phyloP scores from a whole-genome alignment of 176 grass and related monocot species.

The Aegilops umbellulata region DNA sequence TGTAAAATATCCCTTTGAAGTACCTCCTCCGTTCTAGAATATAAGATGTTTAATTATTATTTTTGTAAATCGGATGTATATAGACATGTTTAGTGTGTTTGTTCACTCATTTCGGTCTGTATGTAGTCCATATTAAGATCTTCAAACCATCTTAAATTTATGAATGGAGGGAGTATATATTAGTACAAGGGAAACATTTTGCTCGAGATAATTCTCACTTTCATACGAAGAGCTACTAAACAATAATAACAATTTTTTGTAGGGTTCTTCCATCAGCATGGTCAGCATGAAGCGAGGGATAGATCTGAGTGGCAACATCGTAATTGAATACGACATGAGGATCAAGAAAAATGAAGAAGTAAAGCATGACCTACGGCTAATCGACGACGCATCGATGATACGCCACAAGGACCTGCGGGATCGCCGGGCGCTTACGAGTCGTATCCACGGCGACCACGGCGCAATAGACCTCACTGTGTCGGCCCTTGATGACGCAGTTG shows the following conservation, averaged over 20 bases:
- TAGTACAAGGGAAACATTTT: too few relatives aligned
- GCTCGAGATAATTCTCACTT: too few relatives aligned
- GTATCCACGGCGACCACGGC: not conserved
- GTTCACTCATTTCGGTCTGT: too few relatives aligned
- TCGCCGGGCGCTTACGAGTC: not conserved
- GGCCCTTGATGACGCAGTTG: not conserved
- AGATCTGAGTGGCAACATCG: not conserved
- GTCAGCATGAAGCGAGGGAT: not conserved
- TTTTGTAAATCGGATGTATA: too few relatives aligned
- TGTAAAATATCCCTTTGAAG: too few relatives aligned
- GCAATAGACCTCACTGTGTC: not conserved
- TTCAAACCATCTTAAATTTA: too few relatives aligned
- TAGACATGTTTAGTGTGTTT: too few relatives aligned
- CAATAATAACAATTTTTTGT: not conserved
- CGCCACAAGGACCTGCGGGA: not conserved
- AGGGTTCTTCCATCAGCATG: not conserved
- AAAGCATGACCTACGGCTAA: not conserved
- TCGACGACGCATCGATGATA: not conserved
- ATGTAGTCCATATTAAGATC: too few relatives aligned
- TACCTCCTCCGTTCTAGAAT: too few relatives aligned
- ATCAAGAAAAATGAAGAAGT: not conserved
- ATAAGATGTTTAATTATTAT: too few relatives aligned
- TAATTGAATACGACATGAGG: not conserved
- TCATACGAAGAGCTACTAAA: not conserved
- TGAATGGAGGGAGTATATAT: too few relatives aligned